Conservation (phyloP, 108 stramenopile genomes). For the Stephanodiscus triporus region DNA sequence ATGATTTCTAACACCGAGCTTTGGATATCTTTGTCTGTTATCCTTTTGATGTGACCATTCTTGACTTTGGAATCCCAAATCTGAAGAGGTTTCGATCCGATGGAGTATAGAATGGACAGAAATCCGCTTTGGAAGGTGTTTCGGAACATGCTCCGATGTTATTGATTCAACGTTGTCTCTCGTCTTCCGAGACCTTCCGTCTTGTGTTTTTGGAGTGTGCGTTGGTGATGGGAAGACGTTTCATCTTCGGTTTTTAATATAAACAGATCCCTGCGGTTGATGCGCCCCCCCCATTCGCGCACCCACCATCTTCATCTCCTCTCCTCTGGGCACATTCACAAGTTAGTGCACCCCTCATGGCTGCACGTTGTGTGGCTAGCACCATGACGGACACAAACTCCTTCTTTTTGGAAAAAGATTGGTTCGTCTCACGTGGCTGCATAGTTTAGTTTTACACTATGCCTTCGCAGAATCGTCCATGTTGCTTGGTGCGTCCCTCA, state of each 20-base stretch:
- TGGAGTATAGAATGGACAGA: constrained; percentile 90
- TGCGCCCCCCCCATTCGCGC: too few species aligned
- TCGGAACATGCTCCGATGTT: constrained; percentile 70
- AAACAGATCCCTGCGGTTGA: too few species aligned
- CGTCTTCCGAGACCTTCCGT: neutral
- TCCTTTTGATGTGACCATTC: constrained; percentile 94
- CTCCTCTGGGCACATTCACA: neutral
- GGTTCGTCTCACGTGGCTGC: neutral
- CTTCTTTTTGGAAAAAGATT: too few species aligned
- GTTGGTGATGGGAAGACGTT: neutral
- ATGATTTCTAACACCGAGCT: constrained; percentile 92
- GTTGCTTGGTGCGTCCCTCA: neutral
- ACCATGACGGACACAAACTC: too few species aligned
- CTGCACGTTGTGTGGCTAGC: too few species aligned
- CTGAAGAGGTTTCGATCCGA: constrained; percentile 90
- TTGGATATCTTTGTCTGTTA: constrained; percentile 92
- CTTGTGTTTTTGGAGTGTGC: neutral
- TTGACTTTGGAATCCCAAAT: constrained; percentile 90
- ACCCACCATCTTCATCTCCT: too few species aligned
- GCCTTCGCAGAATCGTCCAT: neutral
- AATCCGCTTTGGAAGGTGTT: constrained; percentile 95
- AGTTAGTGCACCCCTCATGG: too few species aligned
- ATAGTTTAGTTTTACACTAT: neutral
- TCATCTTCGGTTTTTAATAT: neutral
- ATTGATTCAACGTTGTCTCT: neutral